Evolutionary conservation across 805 yeast species (phyloP).

Genomic region (Grigorovia jiainica): DNA sequence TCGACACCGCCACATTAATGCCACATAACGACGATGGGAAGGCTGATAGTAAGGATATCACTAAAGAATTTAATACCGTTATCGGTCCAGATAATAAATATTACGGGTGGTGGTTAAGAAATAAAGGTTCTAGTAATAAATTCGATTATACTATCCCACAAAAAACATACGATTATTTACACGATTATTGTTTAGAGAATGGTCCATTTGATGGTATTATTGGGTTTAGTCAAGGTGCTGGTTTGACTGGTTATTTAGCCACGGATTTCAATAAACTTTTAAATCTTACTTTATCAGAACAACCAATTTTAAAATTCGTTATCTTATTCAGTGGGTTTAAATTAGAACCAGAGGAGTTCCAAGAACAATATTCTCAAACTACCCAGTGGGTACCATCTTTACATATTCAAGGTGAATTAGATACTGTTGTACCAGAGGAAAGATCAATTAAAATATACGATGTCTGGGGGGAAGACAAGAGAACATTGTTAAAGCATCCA

Average conservation of each 20-base stretch:
- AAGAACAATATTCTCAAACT: conserved; percentile 11
- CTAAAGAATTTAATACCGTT: conserved; percentile 27
- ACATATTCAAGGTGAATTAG: conserved; percentile 80
- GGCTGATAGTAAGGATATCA: conserved; percentile 24
- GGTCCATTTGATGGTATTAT: conserved; percentile 77
- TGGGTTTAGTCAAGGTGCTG: conserved; percentile 94
- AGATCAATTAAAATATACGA: conserved; percentile 52
- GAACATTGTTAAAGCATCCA: conserved; percentile 63
- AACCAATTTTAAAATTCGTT: conserved; percentile 53
- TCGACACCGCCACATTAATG: conserved; percentile 8
- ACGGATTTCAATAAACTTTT: conserved; percentile 42
- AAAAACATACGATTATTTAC: conserved; percentile 33
- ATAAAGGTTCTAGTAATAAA: conserved; percentile 24
- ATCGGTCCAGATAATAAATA: conserved; percentile 14
- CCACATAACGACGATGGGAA: background rate
- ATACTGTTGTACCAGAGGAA: conserved; percentile 73
- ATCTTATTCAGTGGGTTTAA: conserved; percentile 62
- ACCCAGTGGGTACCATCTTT: conserved; percentile 35
- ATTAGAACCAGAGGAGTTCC: conserved; percentile 22
- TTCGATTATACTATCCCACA: conserved; percentile 19
- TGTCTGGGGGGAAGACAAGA: conserved; percentile 33
- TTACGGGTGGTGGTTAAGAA: conserved; percentile 60
- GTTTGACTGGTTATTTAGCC: conserved; percentile 55
- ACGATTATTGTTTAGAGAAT: conserved; percentile 40
- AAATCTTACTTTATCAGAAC: conserved; percentile 28